Evolutionary conservation across 441 rosid genomes (phyloP).

Genomic region (Adansonia madagascariensis): DNA sequence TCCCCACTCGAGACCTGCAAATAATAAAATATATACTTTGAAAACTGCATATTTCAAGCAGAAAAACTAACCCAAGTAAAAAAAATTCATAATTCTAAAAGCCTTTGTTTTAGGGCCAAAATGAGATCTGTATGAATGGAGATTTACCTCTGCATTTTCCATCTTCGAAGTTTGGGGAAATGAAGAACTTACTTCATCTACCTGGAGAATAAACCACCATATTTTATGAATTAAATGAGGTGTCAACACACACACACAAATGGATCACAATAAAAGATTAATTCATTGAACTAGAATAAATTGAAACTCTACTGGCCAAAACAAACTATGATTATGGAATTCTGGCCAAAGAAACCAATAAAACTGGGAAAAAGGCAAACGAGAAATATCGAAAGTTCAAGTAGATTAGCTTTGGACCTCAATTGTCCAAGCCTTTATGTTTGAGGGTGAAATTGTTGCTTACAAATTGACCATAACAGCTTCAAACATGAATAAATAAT

Average conservation of each 20-base stretch:
- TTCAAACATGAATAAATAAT: slow-evolving; percentile 14
- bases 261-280: not conserved
- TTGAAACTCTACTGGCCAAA: slow-evolving; percentile 9
- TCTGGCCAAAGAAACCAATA: not conserved
- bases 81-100: not conserved
- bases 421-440: not conserved
- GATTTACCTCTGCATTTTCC: slow-evolving; percentile 58
- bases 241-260: not conserved
- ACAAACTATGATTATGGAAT: not conserved
- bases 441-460: slow-evolving; percentile 4
- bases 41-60: not conserved
- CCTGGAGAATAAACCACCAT: slow-evolving; percentile 46
- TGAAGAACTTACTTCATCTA: slow-evolving; percentile 60
- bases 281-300: not conserved
- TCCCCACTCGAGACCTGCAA: slow-evolving; percentile 44
- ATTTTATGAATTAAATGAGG: not conserved
- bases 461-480: not conserved
- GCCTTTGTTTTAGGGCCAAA: not conserved
- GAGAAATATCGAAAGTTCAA: not conserved
- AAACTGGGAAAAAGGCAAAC: not conserved
- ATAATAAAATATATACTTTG: slow-evolving; percentile 3
- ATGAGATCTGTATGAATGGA: not conserved
- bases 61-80: not conserved
- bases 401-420: not conserved
- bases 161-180: slow-evolving; percentile 49